phyloP scores from a whole-genome alignment of 768 basidiomycete genomes.

The Sistotremastrum suecicum region DNA sequence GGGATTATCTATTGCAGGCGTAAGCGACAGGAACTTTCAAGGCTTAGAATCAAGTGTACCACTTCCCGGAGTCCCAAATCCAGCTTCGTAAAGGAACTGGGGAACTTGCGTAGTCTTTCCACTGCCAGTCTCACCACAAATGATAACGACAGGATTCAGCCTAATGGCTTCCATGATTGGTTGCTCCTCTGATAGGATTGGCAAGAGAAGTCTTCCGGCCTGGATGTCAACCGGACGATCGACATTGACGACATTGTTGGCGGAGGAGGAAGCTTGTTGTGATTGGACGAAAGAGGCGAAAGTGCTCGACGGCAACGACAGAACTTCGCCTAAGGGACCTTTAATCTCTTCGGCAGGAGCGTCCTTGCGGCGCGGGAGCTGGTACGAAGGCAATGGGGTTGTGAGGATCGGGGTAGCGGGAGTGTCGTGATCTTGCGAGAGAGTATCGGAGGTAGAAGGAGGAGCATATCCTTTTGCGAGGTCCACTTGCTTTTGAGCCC shows the following conservation, averaged over 20 bases:
- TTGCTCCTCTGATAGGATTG: slow-evolving; percentile 89
- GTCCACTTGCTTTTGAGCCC: slow-evolving; percentile 73
- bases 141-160: slow-evolving; percentile 73
- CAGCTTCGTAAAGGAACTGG: slow-evolving; percentile 95
- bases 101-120: slow-evolving; percentile 98
- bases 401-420: slow-evolving; percentile 5
- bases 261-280: slow-evolving; percentile 10
- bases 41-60: slow-evolving; percentile 32
- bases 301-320: slow-evolving; percentile 51
- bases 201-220: slow-evolving; percentile 64
- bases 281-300: slow-evolving; percentile 20
- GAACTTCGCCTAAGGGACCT: slow-evolving; percentile 69
- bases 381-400: background rate
- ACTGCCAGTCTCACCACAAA: slow-evolving; percentile 92
- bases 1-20: slow-evolving; percentile 57
- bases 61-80: slow-evolving; percentile 73
- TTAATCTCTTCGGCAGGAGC: slow-evolving; percentile 30
- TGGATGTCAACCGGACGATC: slow-evolving; percentile 56
- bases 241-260: slow-evolving; percentile 35
- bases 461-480: slow-evolving; percentile 26
- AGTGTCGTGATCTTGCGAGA: slow-evolving; percentile 7
- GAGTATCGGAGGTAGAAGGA: slow-evolving; percentile 11
- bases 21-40: background rate
- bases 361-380: slow-evolving; percentile 9
- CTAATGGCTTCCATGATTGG: slow-evolving; percentile 85